Evolutionary conservation across 2,329 filamentous ascomycete species (phyloP).

Genomic region (Cytospora piceae): DNA sequence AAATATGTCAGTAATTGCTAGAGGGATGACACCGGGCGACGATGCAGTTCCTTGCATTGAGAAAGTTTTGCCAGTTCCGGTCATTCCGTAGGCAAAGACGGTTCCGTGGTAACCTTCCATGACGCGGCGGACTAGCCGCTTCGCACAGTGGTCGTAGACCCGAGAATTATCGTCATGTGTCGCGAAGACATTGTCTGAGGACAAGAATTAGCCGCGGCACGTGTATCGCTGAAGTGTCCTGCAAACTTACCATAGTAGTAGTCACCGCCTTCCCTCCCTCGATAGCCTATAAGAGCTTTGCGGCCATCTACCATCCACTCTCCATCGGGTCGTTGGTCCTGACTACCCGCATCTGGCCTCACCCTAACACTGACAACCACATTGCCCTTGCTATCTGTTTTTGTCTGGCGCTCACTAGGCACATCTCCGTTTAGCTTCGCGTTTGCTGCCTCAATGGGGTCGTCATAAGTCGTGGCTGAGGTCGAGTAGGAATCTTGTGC

Average conservation of each 20-base stretch:
- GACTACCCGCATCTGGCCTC: conserved; percentile 75
- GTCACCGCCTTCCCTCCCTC: conserved; percentile 87
- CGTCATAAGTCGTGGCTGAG: conserved; percentile 86
- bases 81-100: conserved; percentile 99
- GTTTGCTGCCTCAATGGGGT: conserved; percentile 62
- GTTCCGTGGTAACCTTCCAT: conserved; percentile 99
- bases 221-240: not conserved
- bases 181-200: conserved; percentile 90
- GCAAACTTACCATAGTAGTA: conserved; percentile 78
- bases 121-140: conserved; percentile 89
- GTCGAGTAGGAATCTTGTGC: conserved; percentile 92
- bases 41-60: conserved; percentile 98
- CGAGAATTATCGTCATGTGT: conserved; percentile 91
- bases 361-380: conserved; percentile 95
- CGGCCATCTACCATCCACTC: conserved; percentile 94
- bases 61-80: conserved; percentile 97
- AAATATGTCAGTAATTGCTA: conserved; percentile 98
- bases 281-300: conserved; percentile 79
- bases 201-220: conserved; percentile 26
- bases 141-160: conserved; percentile 93
- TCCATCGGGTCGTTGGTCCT: conserved; percentile 66
- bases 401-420: conserved; percentile 54
- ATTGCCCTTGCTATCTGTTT: conserved; percentile 83
- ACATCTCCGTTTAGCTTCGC: conserved; percentile 39
- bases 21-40: conserved; percentile 92